phyloP scores from a whole-genome alignment of 2,329 filamentous ascomycete species.

The Fusarium sp. region DNA sequence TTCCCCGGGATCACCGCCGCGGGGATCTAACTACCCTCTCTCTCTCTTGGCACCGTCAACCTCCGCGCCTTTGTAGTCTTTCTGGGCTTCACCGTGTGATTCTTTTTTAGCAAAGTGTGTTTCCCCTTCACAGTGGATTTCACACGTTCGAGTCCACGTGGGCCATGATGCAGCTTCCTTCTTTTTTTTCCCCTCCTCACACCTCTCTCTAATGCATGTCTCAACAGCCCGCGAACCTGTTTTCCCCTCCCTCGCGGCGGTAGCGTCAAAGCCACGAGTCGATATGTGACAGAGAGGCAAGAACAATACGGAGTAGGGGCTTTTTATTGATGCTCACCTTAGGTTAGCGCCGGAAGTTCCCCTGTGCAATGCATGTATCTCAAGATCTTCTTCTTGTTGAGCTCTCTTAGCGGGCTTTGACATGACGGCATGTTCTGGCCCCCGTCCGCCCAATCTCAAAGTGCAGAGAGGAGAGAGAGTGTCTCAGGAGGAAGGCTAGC shows the following conservation, averaged over 20 bases:
- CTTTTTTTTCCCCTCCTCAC: neutral
- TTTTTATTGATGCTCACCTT: neutral
- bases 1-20: neutral
- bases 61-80: neutral
- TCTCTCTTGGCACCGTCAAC: neutral
- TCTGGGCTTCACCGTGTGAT: neutral
- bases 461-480: neutral
- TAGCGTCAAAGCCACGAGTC: conserved; percentile 29
- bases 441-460: neutral
- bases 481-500: neutral
- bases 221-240: conserved; percentile 15
- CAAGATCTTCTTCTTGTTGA: neutral
- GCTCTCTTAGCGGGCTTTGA: neutral
- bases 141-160: conserved; percentile 22
- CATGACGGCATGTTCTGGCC: neutral
- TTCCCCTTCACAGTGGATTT: neutral
- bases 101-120: neutral
- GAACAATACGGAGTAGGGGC: neutral
- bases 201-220: conserved; percentile 20
- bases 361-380: neutral
- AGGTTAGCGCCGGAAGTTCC: neutral
- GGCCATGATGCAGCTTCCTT: conserved; percentile 17
- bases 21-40: neutral
- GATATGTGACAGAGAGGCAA: conserved; percentile 14
- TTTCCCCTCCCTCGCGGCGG: conserved; percentile 18